These are phyloP conservation scores for Helianthus tuberosus DNA, from an alignment of 129 eudicot species.

Conservation along the genomic window DNA sequence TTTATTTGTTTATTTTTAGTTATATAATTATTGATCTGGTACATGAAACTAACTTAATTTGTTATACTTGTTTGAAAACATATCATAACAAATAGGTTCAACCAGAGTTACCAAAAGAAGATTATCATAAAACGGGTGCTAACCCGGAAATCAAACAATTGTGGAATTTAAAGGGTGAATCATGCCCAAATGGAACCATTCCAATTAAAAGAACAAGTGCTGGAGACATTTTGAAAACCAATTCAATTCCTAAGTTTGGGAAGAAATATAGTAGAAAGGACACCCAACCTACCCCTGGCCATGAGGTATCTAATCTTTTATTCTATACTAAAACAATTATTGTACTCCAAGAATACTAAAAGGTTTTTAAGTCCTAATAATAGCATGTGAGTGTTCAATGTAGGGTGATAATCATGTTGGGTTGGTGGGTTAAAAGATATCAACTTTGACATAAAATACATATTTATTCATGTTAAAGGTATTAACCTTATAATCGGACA, in stretches of 20 bases:
- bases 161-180: conserved; percentile 71
- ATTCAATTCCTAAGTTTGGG: conserved; percentile 51
- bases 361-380: too few species aligned
- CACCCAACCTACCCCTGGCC: conserved; percentile 38
- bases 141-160: conserved; percentile 50
- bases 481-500: too few species aligned
- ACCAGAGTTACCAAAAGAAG: conserved; percentile 65
- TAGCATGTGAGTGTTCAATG: too few species aligned
- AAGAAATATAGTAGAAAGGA: conserved; percentile 48
- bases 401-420: too few species aligned
- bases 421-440: too few species aligned
- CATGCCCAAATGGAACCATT: conserved; percentile 78
- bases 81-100: conserved; percentile 38
- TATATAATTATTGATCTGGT: too few species aligned
- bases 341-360: too few species aligned
- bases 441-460: too few species aligned
- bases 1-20: not conserved
- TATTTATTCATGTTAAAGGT: too few species aligned
- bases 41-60: not conserved
- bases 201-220: conserved; percentile 81
- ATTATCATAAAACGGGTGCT: conserved; percentile 16
- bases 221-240: conserved; percentile 50
- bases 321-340: too few species aligned
- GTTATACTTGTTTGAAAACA: not conserved
- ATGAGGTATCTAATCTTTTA: conserved; percentile 48